phyloP scores from a whole-genome alignment of 257 asterid species.

The Phtheirospermum japonicum region DNA sequence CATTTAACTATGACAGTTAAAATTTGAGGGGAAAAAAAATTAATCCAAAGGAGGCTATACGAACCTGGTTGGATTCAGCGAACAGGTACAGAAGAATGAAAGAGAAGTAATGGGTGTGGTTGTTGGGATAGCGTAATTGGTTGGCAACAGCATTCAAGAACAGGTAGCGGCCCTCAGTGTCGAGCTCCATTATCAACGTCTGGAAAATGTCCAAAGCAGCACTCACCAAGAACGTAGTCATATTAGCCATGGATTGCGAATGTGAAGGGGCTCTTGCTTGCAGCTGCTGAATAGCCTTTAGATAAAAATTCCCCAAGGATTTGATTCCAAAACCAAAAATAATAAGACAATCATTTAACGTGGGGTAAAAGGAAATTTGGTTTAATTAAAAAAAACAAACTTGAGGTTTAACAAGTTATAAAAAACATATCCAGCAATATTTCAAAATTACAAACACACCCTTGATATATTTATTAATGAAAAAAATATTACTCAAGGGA shows the following conservation, averaged over 20 bases:
- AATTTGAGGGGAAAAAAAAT: neutral
- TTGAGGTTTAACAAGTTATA: neutral
- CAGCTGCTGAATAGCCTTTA: slow-evolving; percentile 78
- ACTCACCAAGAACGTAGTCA: slow-evolving; percentile 61
- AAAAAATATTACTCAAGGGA: too few relatives aligned
- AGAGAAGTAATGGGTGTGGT: slow-evolving; percentile 95
- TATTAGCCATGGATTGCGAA: slow-evolving; percentile 66
- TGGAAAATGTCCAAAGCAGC: slow-evolving; percentile 93
- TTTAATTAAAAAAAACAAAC: neutral
- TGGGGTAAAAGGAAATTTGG: neutral
- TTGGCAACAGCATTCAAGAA: slow-evolving; percentile 92
- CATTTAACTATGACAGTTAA: neutral
- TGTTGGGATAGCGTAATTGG: slow-evolving; percentile 96
- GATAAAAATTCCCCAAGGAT: slow-evolving; percentile 12
- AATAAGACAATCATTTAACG: neutral
- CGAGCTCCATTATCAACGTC: slow-evolving; percentile 72
- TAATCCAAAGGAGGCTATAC: neutral
- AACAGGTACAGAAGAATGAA: slow-evolving; percentile 80
- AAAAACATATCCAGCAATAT: neutral
- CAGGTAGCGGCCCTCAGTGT: slow-evolving; percentile 93
- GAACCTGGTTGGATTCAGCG: slow-evolving; percentile 79
- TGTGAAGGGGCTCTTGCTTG: slow-evolving; percentile 71
- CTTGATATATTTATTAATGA: too few relatives aligned
- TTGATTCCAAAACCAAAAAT: neutral
- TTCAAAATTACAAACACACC: neutral